These are phyloP conservation scores for Papiliotrema nemorosa DNA, from an alignment of 1,284 basidiomycete genomes.

Conservation along the genomic window DNA sequence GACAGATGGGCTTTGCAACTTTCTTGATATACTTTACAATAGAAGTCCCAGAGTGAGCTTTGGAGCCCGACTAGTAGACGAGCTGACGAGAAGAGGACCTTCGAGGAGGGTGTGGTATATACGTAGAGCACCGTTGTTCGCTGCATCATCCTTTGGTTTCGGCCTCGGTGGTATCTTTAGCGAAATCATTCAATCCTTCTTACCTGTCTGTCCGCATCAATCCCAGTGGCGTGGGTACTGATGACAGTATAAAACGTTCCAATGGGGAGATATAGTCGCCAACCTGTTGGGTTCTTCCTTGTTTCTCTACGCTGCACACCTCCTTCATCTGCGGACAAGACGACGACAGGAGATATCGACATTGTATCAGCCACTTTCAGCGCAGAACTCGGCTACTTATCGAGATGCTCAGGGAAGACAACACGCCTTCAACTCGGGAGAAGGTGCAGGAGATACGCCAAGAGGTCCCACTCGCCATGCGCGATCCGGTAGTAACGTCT, in stretches of 20 bases:
- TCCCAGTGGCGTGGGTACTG: neutral
- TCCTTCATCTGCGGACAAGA: constrained; percentile 27
- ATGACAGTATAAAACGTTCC: constrained; percentile 43
- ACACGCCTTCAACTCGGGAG: constrained; percentile 25
- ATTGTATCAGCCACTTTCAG: constrained; percentile 44
- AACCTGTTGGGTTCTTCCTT: constrained; percentile 44
- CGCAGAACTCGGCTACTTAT: constrained; percentile 23
- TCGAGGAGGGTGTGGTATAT: constrained; percentile 47
- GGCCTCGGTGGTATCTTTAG: constrained; percentile 43
- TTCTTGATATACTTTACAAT: constrained; percentile 47
- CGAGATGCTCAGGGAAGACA: constrained; percentile 42
- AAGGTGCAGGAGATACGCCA: neutral
- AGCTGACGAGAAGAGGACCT: constrained; percentile 33
- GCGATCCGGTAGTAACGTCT: constrained; percentile 22
- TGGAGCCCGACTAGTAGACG: too few species aligned
- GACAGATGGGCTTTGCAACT: constrained; percentile 46
- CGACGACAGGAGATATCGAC: constrained; percentile 33
- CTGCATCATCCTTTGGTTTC: constrained; percentile 39
- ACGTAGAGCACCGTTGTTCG: constrained; percentile 42
- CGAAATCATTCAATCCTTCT: constrained; percentile 43
- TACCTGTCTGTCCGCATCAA: constrained; percentile 39
- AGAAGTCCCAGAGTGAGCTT: constrained; percentile 46
- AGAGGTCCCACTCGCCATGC: neutral
- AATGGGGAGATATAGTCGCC: constrained; percentile 45
- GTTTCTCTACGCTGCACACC: constrained; percentile 44